These are phyloP conservation scores for Rhipidocladum racemiflorum DNA, from an alignment of 176 grass and related monocot species.

Conservation along the genomic window DNA sequence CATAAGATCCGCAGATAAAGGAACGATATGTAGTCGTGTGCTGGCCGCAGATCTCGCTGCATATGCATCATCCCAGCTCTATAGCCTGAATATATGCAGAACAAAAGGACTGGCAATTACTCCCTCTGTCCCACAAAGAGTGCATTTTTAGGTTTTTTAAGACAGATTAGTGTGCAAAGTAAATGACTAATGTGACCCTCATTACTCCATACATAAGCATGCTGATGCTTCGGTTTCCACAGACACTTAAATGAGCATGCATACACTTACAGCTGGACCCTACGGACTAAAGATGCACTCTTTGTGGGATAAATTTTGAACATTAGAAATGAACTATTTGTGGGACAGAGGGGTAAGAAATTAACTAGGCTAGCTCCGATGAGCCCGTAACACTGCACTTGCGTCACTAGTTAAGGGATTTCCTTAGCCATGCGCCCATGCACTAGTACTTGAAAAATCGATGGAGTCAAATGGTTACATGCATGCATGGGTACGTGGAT, in stretches of 20 bases:
- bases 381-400: neutral
- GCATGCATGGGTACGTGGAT: slow-evolving; percentile 15
- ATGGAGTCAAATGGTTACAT: slow-evolving; percentile 23
- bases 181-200: too few species aligned
- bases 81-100: neutral
- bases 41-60: neutral
- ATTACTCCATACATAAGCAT: too few species aligned
- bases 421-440: neutral
- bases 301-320: too few species aligned
- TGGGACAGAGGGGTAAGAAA: neutral
- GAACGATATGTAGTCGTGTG: neutral
- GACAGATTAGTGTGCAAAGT: too few species aligned
- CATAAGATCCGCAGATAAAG: slow-evolving; percentile 37
- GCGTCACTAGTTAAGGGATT: neutral
- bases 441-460: neutral
- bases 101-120: too few species aligned
- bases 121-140: too few species aligned
- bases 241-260: too few species aligned
- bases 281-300: too few species aligned
- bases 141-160: too few species aligned
- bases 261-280: too few species aligned
- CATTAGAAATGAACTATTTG: too few species aligned
- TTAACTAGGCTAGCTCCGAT: neutral
- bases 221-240: too few species aligned
- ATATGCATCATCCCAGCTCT: neutral